Evolutionary conservation across 805 yeast genomes (phyloP).

Genomic region (Schizosaccharomyces cryophilus): DNA sequence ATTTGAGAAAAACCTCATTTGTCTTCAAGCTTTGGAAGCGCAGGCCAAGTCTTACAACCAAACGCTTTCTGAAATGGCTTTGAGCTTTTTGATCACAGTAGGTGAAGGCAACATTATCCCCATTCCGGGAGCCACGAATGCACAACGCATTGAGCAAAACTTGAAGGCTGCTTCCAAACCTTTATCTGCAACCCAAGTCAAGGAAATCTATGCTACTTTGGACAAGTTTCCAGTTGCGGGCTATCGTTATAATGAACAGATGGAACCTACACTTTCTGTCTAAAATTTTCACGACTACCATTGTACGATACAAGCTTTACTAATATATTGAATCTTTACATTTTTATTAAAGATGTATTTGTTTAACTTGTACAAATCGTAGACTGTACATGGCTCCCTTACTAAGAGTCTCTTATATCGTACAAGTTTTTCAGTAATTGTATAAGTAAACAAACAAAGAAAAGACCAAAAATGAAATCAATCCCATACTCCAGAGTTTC

Average conservation of each 20-base stretch:
- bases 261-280: neutral
- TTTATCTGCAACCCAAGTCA: neutral
- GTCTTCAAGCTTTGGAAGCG: neutral
- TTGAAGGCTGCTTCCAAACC: neutral
- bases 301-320: too few species aligned
- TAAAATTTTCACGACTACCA: too few species aligned
- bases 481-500: too few species aligned
- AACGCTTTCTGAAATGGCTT: neutral
- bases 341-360: too few species aligned
- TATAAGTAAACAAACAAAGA: too few species aligned
- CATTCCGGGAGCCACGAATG: neutral
- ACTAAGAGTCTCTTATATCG: too few species aligned
- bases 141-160: neutral
- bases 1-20: constrained; percentile 24
- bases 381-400: too few species aligned
- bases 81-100: neutral
- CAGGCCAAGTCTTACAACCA: neutral
- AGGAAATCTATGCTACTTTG: neutral
- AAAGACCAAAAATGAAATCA: too few species aligned
- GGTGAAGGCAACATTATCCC: neutral
- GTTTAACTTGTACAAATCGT: too few species aligned
- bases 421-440: too few species aligned
- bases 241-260: neutral
- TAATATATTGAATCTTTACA: too few species aligned
- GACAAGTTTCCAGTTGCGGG: neutral